Evolutionary conservation across 31 red algal genomes (phyloP), one percentile per base, ranked within the genome.

Genomic region (Asparagopsis taxiformis): DNA sequence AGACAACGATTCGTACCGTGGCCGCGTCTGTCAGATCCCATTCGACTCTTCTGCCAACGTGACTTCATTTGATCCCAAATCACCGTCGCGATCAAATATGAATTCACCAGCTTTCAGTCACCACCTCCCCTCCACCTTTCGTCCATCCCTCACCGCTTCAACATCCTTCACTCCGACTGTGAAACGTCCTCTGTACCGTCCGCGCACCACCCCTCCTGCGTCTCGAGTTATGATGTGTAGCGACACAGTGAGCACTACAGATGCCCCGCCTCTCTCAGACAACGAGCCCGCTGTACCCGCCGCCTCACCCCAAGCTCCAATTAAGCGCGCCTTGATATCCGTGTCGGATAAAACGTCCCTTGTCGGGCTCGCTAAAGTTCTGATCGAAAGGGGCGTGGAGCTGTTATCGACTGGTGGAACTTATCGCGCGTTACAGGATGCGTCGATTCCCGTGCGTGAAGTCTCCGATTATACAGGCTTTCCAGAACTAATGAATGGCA

Each of bases 381-480:
- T 99, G 16, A 52, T 61, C 13, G 77, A 90, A 46, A 62, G 55
- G 0, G 81, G 84, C n/a, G 97, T 99, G 22, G 88, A 99, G 26
- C 36, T 99, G 39, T 36, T 99, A 3, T 95, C 91, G 29, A 95
- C 97, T 2, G 97, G 97, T 2, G 97, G 97, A 31, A 91, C 97
- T 13, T 79, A 62, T 23, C 62, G 31, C 26, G 72, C 83, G 0
- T 35, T 99, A 17, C 16, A 23, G 8, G 87, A 83, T 16, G 73
- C 64, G 11, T 92, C 72, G 15, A 62, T 95, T 57, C 70, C 83
- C 24, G 97, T 99, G 0, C 75, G 51, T 11, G 82, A 95, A 8
- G 87, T 99, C 11, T 54, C 91, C 10, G 88, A 95, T 13, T 93
- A 90, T 36, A 99, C 92, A 16, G 84, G 85, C 29, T 92, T 90